Conservation (phyloP, 2,329 filamentous ascomycete species). For the Fusarium musae region DNA sequence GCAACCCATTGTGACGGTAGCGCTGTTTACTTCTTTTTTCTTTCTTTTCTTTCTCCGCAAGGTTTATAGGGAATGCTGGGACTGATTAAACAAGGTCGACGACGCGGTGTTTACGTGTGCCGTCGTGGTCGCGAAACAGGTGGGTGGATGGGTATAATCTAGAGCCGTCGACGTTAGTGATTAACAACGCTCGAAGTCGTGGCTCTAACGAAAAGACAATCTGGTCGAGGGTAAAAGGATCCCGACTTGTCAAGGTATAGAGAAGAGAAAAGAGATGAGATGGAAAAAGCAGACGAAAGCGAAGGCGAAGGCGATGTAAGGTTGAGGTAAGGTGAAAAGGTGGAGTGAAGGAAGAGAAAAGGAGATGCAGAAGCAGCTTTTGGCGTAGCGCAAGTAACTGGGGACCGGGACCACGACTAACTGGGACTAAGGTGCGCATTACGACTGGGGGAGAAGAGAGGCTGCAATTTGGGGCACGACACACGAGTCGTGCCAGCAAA, state of each 20-base stretch:
- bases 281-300: conserved; percentile 29
- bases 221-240: conserved; percentile 19
- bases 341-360: conserved; percentile 46
- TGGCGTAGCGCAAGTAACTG: conserved; percentile 43
- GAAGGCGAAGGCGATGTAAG: conserved; percentile 39
- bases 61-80: conserved; percentile 17
- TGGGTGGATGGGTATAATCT: conserved; percentile 12
- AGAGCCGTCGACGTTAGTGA: conserved; percentile 28
- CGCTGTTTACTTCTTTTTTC: conserved; percentile 36
- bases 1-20: conserved; percentile 88
- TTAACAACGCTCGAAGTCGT: conserved; percentile 35
- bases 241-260: conserved; percentile 35
- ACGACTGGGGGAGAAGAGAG: conserved; percentile 33
- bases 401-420: neutral
- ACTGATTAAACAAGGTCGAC: conserved; percentile 24
- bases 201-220: conserved; percentile 35
- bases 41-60: conserved; percentile 2
- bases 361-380: conserved; percentile 46
- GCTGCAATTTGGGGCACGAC: conserved; percentile 48
- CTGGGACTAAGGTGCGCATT: neutral
- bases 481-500: conserved; percentile 48
- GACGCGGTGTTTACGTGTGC: conserved; percentile 32
- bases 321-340: conserved; percentile 33
- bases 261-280: conserved; percentile 39
- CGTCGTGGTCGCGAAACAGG: conserved; percentile 28